These are phyloP conservation scores for Crucibulum laeve DNA, from an alignment of 768 basidiomycete genomes.

Conservation along the genomic window DNA sequence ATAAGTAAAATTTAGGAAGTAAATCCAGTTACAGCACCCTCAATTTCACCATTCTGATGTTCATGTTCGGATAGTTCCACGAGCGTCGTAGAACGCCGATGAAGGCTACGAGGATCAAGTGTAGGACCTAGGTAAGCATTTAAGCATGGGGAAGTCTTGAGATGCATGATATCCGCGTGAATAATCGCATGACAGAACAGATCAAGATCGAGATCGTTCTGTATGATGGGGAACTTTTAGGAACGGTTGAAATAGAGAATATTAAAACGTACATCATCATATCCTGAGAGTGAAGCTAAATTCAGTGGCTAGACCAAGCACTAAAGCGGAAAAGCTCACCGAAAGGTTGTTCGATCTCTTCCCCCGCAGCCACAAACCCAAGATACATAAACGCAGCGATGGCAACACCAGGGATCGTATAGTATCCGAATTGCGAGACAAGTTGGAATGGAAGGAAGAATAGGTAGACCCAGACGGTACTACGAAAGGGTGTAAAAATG, in stretches of 20 bases:
- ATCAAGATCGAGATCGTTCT: constrained; percentile 69
- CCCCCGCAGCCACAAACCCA: constrained; percentile 70
- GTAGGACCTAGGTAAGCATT: constrained; percentile 40
- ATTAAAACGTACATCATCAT: constrained; percentile 45
- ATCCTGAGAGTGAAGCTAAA: constrained; percentile 30
- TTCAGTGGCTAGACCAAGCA: neutral
- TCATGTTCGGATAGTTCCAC: constrained; percentile 1
- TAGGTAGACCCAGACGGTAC: constrained; percentile 69
- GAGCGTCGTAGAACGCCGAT: constrained; percentile 8
- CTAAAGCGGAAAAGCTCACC: constrained; percentile 29
- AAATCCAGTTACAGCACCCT: neutral
- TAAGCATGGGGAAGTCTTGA: constrained; percentile 45
- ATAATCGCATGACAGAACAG: constrained; percentile 57
- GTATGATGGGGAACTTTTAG: neutral
- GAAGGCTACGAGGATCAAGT: constrained; percentile 1
- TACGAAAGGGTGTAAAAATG: constrained; percentile 10
- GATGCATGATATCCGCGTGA: constrained; percentile 49
- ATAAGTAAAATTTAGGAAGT: no score
- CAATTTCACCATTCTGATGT: neutral
- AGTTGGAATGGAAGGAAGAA: constrained; percentile 79
- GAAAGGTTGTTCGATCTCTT: constrained; percentile 69
- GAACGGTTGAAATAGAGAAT: neutral
- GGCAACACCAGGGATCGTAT: constrained; percentile 61
- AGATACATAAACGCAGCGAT: constrained; percentile 71
- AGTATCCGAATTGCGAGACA: constrained; percentile 55